Evolutionary conservation across 768 basidiomycete species (phyloP).

Genomic region (Russula abietina): DNA sequence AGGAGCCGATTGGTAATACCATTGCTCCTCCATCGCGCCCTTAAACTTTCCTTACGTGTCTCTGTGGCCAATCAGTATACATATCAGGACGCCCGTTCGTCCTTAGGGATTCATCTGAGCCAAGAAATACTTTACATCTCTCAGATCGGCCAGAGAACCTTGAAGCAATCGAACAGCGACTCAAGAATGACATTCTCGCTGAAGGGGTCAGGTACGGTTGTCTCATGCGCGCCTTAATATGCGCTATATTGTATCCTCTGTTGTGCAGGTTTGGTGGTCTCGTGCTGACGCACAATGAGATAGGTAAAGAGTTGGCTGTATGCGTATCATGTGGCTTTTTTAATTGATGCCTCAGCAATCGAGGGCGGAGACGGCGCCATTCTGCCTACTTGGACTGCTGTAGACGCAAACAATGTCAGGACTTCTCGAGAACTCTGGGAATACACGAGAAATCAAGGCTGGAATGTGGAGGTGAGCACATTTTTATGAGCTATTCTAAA

Average conservation of each 20-base stretch:
- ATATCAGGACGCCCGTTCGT: conserved; percentile 93
- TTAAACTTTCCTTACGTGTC: conserved; percentile 15
- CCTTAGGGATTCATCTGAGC: conserved; percentile 79
- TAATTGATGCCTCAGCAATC: conserved; percentile 33
- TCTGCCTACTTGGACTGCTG: conserved; percentile 89
- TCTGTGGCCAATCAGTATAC: conserved; percentile 49
- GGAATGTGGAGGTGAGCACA: conserved; percentile 77
- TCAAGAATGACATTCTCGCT: conserved; percentile 86
- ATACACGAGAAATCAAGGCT: conserved; percentile 70
- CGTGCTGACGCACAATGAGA: conserved; percentile 89
- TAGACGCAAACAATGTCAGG: conserved; percentile 75
- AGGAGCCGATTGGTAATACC: conserved; percentile 82
- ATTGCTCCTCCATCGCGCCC: neutral
- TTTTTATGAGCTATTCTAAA: conserved; percentile 7
- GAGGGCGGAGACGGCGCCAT: conserved; percentile 73
- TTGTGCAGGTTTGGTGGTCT: conserved; percentile 76
- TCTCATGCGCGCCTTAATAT: conserved; percentile 13
- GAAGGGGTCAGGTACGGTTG: conserved; percentile 62
- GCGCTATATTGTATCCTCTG: neutral
- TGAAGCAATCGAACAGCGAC: conserved; percentile 82
- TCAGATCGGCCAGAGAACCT: conserved; percentile 94
- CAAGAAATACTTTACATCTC: conserved; percentile 67
- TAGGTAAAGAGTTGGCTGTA: conserved; percentile 43
- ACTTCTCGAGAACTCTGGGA: conserved; percentile 87
- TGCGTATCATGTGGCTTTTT: neutral